These are phyloP conservation scores for Venturia aucupariae DNA, from an alignment of 2,329 filamentous ascomycete species.

Conservation along the genomic window DNA sequence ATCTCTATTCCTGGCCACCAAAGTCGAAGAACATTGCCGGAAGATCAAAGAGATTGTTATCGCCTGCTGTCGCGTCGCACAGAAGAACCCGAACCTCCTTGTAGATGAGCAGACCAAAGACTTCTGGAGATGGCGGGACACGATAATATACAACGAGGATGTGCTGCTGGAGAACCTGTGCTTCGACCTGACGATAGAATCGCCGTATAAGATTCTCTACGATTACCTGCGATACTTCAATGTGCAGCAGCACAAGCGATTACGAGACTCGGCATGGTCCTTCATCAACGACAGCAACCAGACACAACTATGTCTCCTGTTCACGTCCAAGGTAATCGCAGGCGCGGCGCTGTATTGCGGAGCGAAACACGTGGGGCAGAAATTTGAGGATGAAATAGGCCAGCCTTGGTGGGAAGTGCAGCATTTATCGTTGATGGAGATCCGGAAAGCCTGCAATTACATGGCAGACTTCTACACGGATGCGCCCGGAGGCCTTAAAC, in stretches of 20 bases:
- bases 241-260: constrained; percentile 66
- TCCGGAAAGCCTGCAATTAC: constrained; percentile 63
- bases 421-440: constrained; percentile 59
- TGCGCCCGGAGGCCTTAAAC: constrained; percentile 20
- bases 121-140: constrained; percentile 96
- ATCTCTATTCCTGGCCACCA: constrained; percentile 86
- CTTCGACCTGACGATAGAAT: constrained; percentile 86
- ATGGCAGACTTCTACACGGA: constrained; percentile 52
- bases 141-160: constrained; percentile 86
- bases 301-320: constrained; percentile 74
- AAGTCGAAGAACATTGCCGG: constrained; percentile 92
- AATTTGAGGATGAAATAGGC: constrained; percentile 66
- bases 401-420: constrained; percentile 82
- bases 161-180: constrained; percentile 83
- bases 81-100: constrained; percentile 82
- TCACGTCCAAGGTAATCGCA: constrained; percentile 71
- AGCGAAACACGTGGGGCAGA: constrained; percentile 61
- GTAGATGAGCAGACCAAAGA: constrained; percentile 97
- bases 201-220: constrained; percentile 77
- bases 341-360: constrained; percentile 82
- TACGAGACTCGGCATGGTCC: constrained; percentile 83
- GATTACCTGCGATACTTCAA: constrained; percentile 66
- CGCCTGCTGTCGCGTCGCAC: constrained; percentile 84
- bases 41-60: constrained; percentile 94
- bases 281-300: constrained; percentile 87